Evolutionary conservation across 2,329 filamentous ascomycete genomes (phyloP).

Genomic region (Zymoseptoria brevis): DNA sequence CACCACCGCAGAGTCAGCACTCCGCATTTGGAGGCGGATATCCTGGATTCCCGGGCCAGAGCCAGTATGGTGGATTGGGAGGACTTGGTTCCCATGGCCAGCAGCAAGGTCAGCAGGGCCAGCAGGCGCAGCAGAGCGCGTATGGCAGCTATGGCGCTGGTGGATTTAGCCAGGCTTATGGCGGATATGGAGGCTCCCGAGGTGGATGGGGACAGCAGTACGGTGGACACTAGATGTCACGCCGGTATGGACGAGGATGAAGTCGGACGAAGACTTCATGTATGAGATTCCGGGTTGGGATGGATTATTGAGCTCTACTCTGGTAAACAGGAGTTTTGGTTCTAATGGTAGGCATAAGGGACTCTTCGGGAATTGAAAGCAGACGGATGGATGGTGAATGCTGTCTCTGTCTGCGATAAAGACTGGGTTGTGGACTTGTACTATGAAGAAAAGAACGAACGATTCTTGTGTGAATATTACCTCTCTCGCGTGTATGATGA

Average conservation of each 20-base stretch:
- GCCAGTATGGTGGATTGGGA: constrained; percentile 46
- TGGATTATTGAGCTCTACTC: background rate
- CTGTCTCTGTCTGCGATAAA: background rate
- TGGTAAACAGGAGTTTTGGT: background rate
- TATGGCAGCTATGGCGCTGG: constrained; percentile 28
- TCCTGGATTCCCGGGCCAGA: constrained; percentile 41
- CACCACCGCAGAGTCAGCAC: constrained; percentile 51
- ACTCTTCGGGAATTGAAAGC: background rate
- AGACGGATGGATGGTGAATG: background rate
- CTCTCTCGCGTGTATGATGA: no score
- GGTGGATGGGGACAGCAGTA: constrained; percentile 31
- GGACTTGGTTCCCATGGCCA: constrained; percentile 42
- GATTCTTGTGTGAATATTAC: background rate
- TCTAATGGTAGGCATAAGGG: background rate
- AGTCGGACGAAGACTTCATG: background rate
- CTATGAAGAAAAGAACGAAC: background rate
- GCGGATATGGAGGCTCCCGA: constrained; percentile 21
- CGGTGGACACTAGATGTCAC: constrained; percentile 18
- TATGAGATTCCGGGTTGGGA: background rate
- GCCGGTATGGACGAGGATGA: background rate
- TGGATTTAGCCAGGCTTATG: constrained; percentile 30
- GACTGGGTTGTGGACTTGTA: background rate
- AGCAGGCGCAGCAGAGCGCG: constrained; percentile 32
- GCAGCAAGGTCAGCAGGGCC: constrained; percentile 38
- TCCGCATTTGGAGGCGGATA: constrained; percentile 49